Evolutionary conservation across 306 rosid species (phyloP), one percentile per base, ranked within the genome.

Genomic region (Crataegus laevigata): DNA sequence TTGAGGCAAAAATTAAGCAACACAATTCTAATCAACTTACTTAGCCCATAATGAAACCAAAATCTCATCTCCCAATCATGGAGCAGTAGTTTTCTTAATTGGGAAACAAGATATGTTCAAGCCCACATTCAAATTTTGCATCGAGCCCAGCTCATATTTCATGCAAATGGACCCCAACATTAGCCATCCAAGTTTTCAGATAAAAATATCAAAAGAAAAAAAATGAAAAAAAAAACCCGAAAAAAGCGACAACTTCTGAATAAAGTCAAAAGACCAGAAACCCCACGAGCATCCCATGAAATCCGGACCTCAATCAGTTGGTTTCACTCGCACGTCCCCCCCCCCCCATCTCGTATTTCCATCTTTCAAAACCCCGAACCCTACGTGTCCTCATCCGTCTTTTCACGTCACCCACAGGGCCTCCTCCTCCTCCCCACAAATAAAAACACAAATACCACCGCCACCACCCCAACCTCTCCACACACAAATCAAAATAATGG

Each of bases 321-420:
- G 54, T 24, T 12, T 26, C 18, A 19, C 52, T 74, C 63, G 51
- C 64, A 15, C 47, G 25, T 21, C 9, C 64, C 17, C 71, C 64
- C 17, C 71, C 22, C 54, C 1, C 11, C 3, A 28, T 25, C 28
- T 38, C 45, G 42, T 11, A 38, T 38, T 38, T 11, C 42, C 10
- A 38, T 38, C 3, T 38, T 9, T 9, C 43, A 24, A 12, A 21
- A 21, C 26, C 42, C 80, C 83, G 40, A 52, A 69, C 58, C 73
- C 69, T n/a, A 32, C 66, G 51, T 69, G 67, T 22, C 65, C 82
- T 73, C 75, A 26, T 78, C 45, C 75, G 88, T 87, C 81, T 77
- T 86, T 84, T 77, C 47, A 0, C 0, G 8, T 28, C 50, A 14
- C 42, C 2, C 42, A 11, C 12, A 13, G 29, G 52, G 54, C 21